Percentiles rank a stretch among this genome's conserved stretches.
Evolutionary conservation across 768 basidiomycete species (phyloP).

Genomic region (Psilocybe subaeruginosa): DNA sequence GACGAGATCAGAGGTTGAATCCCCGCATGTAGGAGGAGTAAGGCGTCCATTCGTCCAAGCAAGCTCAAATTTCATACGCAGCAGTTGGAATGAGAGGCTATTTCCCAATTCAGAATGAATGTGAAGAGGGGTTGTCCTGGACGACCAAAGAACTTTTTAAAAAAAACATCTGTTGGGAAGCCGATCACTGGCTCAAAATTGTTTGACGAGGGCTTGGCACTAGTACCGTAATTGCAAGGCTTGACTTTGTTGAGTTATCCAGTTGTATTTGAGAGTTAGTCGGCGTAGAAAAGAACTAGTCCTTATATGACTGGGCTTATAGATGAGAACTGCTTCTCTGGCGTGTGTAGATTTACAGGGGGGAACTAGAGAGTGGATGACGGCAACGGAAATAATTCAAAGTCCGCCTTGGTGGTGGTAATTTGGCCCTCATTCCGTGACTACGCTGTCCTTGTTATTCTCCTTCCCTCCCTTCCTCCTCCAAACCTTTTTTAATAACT

Average conservation of each 20-base stretch:
- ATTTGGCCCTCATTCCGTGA: conserved; percentile 8
- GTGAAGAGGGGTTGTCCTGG: neutral
- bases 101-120: neutral
- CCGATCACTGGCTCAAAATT: conserved; percentile 2
- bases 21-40: neutral
- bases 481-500: conserved; percentile 10
- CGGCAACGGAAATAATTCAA: conserved; percentile 12
- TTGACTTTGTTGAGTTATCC: neutral
- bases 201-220: neutral
- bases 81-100: neutral
- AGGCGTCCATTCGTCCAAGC: neutral
- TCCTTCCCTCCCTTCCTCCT: conserved; percentile 7
- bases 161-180: neutral
- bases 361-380: neutral
- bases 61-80: neutral
- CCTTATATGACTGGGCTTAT: neutral
- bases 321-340: conserved; percentile 1
- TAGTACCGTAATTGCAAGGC: neutral
- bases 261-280: neutral
- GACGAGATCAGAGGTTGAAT: neutral
- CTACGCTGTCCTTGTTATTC: conserved; percentile 12
- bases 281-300: too few species aligned
- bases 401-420: conserved; percentile 11
- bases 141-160: neutral
- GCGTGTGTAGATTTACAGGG: neutral